A percentile compares a stretch with the other conserved stretches of the same genome.
phyloP scores from a whole-genome alignment of 164 flowering plant species.

The Macadamia integrifolia region DNA sequence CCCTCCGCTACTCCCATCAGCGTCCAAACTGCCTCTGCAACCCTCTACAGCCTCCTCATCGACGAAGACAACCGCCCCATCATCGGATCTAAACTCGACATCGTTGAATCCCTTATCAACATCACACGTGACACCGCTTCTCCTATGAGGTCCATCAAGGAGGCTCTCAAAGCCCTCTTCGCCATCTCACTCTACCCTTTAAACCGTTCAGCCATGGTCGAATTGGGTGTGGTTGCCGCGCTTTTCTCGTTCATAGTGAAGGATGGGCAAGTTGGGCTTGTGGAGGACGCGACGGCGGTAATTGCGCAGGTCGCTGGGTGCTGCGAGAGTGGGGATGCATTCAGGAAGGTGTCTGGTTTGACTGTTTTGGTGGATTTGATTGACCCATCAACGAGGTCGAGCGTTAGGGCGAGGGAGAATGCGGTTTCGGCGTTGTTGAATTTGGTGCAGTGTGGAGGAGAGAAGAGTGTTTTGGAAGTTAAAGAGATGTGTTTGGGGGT shows the following conservation, averaged over 20 bases:
- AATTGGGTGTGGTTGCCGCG: constrained; percentile 54
- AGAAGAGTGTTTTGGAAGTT: constrained; percentile 33
- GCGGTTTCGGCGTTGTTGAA: constrained; percentile 75
- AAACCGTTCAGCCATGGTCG: constrained; percentile 55
- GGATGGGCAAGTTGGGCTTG: constrained; percentile 57
- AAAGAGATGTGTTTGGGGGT: constrained; percentile 27
- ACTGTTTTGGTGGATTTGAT: constrained; percentile 68
- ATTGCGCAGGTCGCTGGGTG: constrained; percentile 93
- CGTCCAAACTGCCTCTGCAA: constrained; percentile 69
- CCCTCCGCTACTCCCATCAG: constrained; percentile 40
- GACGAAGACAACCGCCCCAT: constrained; percentile 59
- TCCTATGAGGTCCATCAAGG: constrained; percentile 60
- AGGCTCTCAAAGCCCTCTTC: constrained; percentile 75
- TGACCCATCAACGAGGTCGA: constrained; percentile 52
- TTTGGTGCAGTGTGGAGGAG: constrained; percentile 57
- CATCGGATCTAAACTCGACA: constrained; percentile 76
- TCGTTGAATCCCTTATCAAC: constrained; percentile 55
- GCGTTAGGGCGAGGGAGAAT: constrained; percentile 61
- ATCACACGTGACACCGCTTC: constrained; percentile 36
- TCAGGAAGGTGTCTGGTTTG: constrained; percentile 56
- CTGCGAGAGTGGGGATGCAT: constrained; percentile 59
- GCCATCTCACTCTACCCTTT: constrained; percentile 52
- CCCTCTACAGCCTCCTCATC: constrained; percentile 60
- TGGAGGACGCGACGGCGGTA: constrained; percentile 91
- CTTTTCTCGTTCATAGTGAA: constrained; percentile 50